A percentile compares a stretch with the other conserved stretches of the same genome.
Evolutionary conservation across 495 filamentous ascomycete genomes (phyloP).

Genomic region (Lentithecium fluviatile): DNA sequence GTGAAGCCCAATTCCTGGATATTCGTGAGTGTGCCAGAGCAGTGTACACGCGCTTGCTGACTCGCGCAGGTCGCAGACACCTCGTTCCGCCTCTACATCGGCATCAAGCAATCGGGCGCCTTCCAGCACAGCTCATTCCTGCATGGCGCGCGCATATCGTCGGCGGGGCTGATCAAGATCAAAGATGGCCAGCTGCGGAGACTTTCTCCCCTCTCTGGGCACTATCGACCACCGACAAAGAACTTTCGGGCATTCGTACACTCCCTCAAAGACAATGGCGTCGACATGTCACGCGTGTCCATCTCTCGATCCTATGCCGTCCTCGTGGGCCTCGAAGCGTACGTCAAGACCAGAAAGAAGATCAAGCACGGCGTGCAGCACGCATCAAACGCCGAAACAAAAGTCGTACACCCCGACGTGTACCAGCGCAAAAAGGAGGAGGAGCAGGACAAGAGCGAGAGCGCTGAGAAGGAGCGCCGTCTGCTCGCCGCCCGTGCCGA

Average conservation of each 20-base stretch:
- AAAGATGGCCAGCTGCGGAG: slow-evolving; percentile 70
- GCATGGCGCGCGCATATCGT: slow-evolving; percentile 73
- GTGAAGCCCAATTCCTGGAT: slow-evolving; percentile 84
- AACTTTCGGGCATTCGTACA: slow-evolving; percentile 82
- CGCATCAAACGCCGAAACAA: slow-evolving; percentile 36
- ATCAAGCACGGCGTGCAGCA: slow-evolving; percentile 46
- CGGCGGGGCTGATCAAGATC: slow-evolving; percentile 83
- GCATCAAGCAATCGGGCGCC: slow-evolving; percentile 82
- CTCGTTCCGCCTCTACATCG: slow-evolving; percentile 81
- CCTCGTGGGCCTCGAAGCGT: slow-evolving; percentile 78
- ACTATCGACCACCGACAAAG: slow-evolving; percentile 77
- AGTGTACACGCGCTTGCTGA: slow-evolving; percentile 2
- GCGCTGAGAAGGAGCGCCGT: slow-evolving; percentile 50
- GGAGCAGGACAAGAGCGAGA: slow-evolving; percentile 51
- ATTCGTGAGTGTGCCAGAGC: slow-evolving; percentile 54
- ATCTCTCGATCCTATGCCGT: slow-evolving; percentile 81
- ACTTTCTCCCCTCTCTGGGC: slow-evolving; percentile 64
- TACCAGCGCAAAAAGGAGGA: slow-evolving; percentile 46
- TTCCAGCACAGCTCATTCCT: slow-evolving; percentile 92
- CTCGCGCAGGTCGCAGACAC: slow-evolving; percentile 64
- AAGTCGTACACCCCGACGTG: slow-evolving; percentile 49
- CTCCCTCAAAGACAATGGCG: slow-evolving; percentile 67
- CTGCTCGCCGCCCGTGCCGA: slow-evolving; percentile 41
- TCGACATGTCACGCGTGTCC: slow-evolving; percentile 73
- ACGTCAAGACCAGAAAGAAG: slow-evolving; percentile 61